Evolutionary conservation across 495 filamentous ascomycete genomes (phyloP).

Genomic region (Letharia columbiana): DNA sequence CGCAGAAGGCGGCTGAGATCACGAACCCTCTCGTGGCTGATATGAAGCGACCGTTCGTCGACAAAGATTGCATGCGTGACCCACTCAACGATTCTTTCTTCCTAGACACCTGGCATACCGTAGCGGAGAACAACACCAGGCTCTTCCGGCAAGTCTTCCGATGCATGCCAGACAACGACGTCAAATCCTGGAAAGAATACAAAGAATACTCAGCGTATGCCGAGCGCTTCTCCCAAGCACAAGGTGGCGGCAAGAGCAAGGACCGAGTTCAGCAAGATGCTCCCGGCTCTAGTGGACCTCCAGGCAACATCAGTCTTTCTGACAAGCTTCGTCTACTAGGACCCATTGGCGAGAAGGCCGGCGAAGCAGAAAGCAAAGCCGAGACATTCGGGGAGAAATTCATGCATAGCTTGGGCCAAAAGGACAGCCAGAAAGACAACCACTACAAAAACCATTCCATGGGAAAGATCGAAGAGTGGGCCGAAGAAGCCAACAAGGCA

Average conservation of each 20-base stretch:
- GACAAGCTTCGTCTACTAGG: slow-evolving; percentile 26
- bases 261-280: slow-evolving; percentile 38
- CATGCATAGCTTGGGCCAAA: slow-evolving; percentile 18
- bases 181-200: slow-evolving; percentile 89
- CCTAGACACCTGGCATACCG: slow-evolving; percentile 76
- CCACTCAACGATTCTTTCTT: slow-evolving; percentile 78
- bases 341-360: slow-evolving; percentile 31
- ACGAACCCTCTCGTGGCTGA: slow-evolving; percentile 55
- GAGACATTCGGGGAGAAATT: slow-evolving; percentile 31
- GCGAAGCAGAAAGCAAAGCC: slow-evolving; percentile 27
- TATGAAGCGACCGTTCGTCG: slow-evolving; percentile 54
- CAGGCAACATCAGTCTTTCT: slow-evolving; percentile 33
- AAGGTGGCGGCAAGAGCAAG: slow-evolving; percentile 41
- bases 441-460: slow-evolving; percentile 23
- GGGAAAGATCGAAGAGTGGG: slow-evolving; percentile 37
- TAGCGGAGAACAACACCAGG: slow-evolving; percentile 90
- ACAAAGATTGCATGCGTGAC: slow-evolving; percentile 68
- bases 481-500: slow-evolving; percentile 28
- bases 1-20: slow-evolving; percentile 35
- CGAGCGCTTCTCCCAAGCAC: slow-evolving; percentile 67
- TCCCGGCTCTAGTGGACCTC: slow-evolving; percentile 37
- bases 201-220: slow-evolving; percentile 75
- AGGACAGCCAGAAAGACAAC: slow-evolving; percentile 19
- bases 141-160: slow-evolving; percentile 90
- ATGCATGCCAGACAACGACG: slow-evolving; percentile 93